phyloP scores from a whole-genome alignment of 768 basidiomycete genomes.

The Suillus occidentalis region DNA sequence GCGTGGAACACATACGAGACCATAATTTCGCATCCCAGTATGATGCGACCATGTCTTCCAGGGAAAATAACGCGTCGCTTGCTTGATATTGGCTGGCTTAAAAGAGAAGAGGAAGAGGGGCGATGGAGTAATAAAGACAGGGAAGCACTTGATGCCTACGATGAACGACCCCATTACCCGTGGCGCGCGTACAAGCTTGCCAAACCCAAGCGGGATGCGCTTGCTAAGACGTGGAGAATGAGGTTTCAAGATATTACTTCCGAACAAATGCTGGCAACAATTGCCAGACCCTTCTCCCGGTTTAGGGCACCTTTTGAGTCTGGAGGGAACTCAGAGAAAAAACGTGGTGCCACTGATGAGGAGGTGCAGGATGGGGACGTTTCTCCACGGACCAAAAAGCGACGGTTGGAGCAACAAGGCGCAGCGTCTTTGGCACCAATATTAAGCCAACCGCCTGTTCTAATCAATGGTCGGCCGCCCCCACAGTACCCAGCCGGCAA shows the following conservation, averaged over 20 bases:
- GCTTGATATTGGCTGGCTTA: slow-evolving; percentile 30
- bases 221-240: slow-evolving; percentile 25
- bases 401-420: slow-evolving; percentile 17
- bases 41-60: slow-evolving; percentile 19
- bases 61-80: slow-evolving; percentile 30
- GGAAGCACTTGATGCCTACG: slow-evolving; percentile 28
- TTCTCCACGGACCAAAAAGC: slow-evolving; percentile 29
- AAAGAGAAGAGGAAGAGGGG: slow-evolving; percentile 18
- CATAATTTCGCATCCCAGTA: slow-evolving; percentile 19
- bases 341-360: slow-evolving; percentile 20
- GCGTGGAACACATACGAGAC: slow-evolving; percentile 32
- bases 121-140: slow-evolving; percentile 28
- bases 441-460: slow-evolving; percentile 16
- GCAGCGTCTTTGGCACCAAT: not conserved
- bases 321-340: slow-evolving; percentile 21
- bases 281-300: slow-evolving; percentile 25
- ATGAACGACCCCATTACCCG: slow-evolving; percentile 24
- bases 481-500: slow-evolving; percentile 31
- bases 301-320: slow-evolving; percentile 13
- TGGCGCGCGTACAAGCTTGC: slow-evolving; percentile 25
- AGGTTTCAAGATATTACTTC: slow-evolving; percentile 34
- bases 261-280: slow-evolving; percentile 26
- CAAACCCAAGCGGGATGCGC: slow-evolving; percentile 26
- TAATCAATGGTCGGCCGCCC: slow-evolving; percentile 32
- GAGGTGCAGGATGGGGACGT: slow-evolving; percentile 10